These are phyloP conservation scores for Talaromyces sp. DNA, from an alignment of 2,329 filamentous ascomycete genomes.

Conservation along the genomic window DNA sequence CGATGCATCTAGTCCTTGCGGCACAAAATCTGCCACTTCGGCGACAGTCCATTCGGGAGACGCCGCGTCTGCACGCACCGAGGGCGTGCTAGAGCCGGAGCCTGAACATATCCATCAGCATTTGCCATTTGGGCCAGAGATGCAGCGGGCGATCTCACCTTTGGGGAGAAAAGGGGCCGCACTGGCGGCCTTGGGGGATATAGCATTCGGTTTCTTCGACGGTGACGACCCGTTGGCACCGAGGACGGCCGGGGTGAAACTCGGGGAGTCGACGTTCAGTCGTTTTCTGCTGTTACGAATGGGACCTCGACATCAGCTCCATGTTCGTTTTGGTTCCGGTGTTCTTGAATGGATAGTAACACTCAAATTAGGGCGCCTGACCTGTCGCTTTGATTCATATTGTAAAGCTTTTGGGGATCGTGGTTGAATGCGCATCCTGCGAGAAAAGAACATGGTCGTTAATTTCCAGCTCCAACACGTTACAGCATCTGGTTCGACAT, in stretches of 20 bases:
- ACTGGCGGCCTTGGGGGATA: constrained; percentile 85
- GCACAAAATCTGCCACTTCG: constrained; percentile 49
- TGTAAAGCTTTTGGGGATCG: constrained; percentile 62
- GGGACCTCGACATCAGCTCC: constrained; percentile 17
- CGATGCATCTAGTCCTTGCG: constrained; percentile 48
- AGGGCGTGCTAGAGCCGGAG: constrained; percentile 38
- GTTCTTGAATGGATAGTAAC: background rate
- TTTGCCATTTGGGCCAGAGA: background rate
- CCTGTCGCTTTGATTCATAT: constrained; percentile 36
- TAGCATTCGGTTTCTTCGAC: constrained; percentile 63
- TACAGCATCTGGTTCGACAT: constrained; percentile 7
- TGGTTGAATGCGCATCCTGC: constrained; percentile 80
- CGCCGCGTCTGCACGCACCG: constrained; percentile 34
- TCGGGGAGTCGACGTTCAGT: constrained; percentile 92
- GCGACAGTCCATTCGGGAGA: constrained; percentile 42
- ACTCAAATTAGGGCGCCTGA: constrained; percentile 18
- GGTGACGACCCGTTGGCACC: constrained; percentile 35
- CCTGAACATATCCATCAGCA: constrained; percentile 19
- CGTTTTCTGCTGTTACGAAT: constrained; percentile 54
- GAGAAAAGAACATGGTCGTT: background rate
- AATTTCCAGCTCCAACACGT: background rate
- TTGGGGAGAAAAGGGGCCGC: constrained; percentile 60
- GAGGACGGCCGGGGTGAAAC: constrained; percentile 69
- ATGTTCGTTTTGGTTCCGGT: background rate
- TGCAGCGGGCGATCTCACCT: constrained; percentile 18